Percentiles rank a stretch among this genome's conserved stretches.
Conservation (phyloP, 2,329 filamentous ascomycete species). For the Colletotrichum sp. region DNA sequence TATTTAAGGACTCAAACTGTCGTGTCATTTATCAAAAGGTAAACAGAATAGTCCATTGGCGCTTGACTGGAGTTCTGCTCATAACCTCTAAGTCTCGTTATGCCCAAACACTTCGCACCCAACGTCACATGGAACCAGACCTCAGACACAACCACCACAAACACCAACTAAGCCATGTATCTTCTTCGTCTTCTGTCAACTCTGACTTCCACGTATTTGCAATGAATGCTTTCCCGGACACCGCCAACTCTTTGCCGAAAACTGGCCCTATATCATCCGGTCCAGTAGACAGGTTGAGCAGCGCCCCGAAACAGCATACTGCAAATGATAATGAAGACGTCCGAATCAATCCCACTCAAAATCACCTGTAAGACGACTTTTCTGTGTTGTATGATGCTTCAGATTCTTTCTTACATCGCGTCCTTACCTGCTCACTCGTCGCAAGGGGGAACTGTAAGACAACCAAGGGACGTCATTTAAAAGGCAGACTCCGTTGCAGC, state of each 20-base stretch:
- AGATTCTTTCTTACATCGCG: not conserved
- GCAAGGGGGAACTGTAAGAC: not conserved
- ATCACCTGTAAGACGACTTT: not conserved
- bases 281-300: not conserved
- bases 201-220: no score
- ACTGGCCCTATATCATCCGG: fast-evolving
- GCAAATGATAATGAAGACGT: not conserved
- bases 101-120: not conserved
- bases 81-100: fast-evolving
- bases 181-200: not conserved
- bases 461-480: not conserved
- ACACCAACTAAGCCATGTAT: fast-evolving
- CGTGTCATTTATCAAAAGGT: not conserved
- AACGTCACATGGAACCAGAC: fast-evolving
- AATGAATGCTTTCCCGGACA: fast-evolving
- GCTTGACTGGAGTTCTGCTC: not conserved
- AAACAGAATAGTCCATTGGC: not conserved
- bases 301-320: not conserved
- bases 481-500: not conserved
- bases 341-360: fast-evolving
- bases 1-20: not conserved
- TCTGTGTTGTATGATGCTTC: not conserved
- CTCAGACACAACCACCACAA: not conserved
- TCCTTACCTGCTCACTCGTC: not conserved
- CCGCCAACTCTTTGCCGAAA: no score